Evolutionary conservation across 257 asterid species (phyloP).

Genomic region (Ligustrum vulgare): DNA sequence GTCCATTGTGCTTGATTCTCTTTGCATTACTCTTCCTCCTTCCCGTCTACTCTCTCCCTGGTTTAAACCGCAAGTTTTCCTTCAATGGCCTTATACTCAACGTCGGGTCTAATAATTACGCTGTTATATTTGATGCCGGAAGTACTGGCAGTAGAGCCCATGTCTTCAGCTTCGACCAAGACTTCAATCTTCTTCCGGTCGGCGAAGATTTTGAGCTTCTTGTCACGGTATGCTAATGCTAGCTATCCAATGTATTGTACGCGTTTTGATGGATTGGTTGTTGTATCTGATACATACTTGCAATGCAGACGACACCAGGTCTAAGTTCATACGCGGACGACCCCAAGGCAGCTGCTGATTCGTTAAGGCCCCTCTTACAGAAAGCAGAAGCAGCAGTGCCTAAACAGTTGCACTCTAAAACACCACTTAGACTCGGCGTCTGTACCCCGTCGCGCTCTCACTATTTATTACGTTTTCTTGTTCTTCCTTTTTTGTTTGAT

Average conservation of each 20-base stretch:
- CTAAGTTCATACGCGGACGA: conserved; percentile 55
- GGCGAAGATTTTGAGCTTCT: conserved; percentile 25
- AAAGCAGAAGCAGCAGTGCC: conserved; percentile 59
- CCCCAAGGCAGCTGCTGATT: conserved; percentile 58
- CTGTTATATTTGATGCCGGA: conserved; percentile 36
- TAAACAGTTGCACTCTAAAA: conserved; percentile 24
- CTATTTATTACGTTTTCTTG: no score
- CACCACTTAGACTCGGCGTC: conserved; percentile 80
- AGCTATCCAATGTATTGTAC: not conserved
- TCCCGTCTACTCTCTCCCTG: no score
- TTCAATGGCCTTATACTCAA: no score
- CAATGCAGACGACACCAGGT: conserved; percentile 54
- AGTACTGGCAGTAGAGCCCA: conserved; percentile 44
- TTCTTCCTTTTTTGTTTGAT: no score
- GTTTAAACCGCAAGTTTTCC: no score
- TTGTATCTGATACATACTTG: not conserved
- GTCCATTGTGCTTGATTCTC: no score
- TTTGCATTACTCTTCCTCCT: no score
- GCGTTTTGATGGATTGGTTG: no score
- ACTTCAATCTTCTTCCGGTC: conserved; percentile 24
- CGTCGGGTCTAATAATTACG: conserved; percentile 13
- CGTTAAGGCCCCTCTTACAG: conserved; percentile 43
- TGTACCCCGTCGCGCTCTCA: conserved; percentile 2
- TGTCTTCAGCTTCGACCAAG: conserved; percentile 31
- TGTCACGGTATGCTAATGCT: conserved; percentile 8